phyloP scores from a whole-genome alignment of 2,329 filamentous ascomycete species.

The Fusarium nygamai region DNA sequence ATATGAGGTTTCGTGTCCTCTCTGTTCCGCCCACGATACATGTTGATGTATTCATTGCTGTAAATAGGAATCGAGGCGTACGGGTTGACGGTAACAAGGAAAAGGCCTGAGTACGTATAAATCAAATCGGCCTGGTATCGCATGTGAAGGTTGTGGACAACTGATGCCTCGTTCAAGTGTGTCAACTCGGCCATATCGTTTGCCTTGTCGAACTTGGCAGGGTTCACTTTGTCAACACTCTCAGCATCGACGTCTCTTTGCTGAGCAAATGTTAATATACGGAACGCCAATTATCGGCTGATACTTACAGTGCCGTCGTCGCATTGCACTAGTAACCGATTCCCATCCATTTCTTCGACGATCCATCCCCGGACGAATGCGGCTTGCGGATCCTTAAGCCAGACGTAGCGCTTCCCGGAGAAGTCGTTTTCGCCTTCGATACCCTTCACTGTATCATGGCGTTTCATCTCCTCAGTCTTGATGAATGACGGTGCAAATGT shows the following conservation, averaged over 20 bases:
- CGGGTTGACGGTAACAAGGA: constrained; percentile 96
- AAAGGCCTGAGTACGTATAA: constrained; percentile 97
- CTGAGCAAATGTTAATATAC: constrained; percentile 53
- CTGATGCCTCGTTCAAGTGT: constrained; percentile 96
- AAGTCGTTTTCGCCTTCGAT: constrained; percentile 99
- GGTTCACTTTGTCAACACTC: constrained; percentile 97
- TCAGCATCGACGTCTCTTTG: constrained; percentile 89
- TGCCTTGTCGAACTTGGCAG: constrained; percentile 98
- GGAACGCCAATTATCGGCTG: background rate
- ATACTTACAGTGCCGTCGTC: constrained; percentile 85
- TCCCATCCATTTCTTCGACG: constrained; percentile 78
- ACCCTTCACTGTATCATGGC: constrained; percentile 68
- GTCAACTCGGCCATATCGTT: constrained; percentile 99
- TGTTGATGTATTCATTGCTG: constrained; percentile 94
- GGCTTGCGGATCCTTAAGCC: constrained; percentile 86
- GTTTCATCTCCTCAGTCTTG: constrained; percentile 80
- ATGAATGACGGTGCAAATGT: constrained; percentile 98
- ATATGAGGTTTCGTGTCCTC: constrained; percentile 98
- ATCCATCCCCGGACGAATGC: constrained; percentile 96
- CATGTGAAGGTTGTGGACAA: constrained; percentile 96
- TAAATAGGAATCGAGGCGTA: constrained; percentile 97
- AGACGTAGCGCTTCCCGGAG: constrained; percentile 97
- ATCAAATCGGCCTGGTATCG: constrained; percentile 96
- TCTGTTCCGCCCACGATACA: constrained; percentile 91
- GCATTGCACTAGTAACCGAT: constrained; percentile 84